Conservation (phyloP, 306 rosid genomes). For the Alnus rubra region DNA sequence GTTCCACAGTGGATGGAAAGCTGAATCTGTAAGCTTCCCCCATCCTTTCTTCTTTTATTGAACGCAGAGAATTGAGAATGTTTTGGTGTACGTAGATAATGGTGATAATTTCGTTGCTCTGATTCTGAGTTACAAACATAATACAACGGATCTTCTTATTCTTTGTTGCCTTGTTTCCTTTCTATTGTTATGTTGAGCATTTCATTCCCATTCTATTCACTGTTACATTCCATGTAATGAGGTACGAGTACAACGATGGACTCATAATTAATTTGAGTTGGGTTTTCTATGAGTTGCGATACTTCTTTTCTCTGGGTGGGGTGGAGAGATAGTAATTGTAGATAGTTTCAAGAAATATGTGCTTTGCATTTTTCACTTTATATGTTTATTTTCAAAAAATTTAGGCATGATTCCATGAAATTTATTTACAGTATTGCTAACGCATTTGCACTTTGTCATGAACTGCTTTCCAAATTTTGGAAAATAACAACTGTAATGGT, state of each 20-base stretch:
- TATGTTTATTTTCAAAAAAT: not conserved
- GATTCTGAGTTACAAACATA: not conserved
- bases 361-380: not conserved
- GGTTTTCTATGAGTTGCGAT: not conserved
- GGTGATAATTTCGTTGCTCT: not conserved
- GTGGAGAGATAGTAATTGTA: not conserved
- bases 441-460: not conserved
- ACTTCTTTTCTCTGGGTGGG: not conserved
- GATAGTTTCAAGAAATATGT: not conserved
- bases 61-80: not conserved
- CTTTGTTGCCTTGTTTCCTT: not conserved
- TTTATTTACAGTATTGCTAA: not conserved
- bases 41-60: not conserved
- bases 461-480: too few relatives aligned
- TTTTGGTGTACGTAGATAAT: too few relatives aligned
- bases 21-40: constrained; percentile 72
- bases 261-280: not conserved
- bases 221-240: not conserved
- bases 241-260: not conserved
- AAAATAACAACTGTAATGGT: too few relatives aligned
- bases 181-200: not conserved
- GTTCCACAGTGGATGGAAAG: constrained; percentile 60
- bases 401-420: not conserved
- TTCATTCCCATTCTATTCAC: not conserved
- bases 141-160: not conserved